These are phyloP conservation scores for Dimocarpus longan DNA, from an alignment of 345 rosid genomes.

Conservation along the genomic window DNA sequence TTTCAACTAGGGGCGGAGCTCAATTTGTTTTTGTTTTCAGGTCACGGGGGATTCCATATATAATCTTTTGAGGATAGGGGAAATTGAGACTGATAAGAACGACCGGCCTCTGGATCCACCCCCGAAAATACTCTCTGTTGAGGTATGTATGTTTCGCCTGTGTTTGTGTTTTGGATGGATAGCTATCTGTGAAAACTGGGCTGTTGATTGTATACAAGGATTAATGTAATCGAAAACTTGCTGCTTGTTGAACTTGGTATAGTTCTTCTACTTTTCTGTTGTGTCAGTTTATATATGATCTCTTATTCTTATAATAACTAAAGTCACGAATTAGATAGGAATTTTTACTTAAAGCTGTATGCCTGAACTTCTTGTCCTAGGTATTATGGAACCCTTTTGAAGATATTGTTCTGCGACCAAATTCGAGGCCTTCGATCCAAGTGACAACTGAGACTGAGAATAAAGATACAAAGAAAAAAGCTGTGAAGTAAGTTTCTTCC, in stretches of 20 bases:
- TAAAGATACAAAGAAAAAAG: slow-evolving; percentile 66
- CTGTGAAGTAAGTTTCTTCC: slow-evolving; percentile 63
- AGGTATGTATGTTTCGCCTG: slow-evolving; percentile 43
- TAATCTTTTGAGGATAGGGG: slow-evolving; percentile 75
- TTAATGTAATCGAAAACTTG: neutral
- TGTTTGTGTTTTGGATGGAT: neutral
- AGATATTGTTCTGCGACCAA: slow-evolving; percentile 77
- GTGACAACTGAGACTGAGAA: slow-evolving; percentile 44
- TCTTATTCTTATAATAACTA: neutral
- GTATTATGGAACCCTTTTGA: slow-evolving; percentile 96
- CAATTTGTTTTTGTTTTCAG: slow-evolving; percentile 38
- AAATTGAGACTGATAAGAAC: slow-evolving; percentile 71
- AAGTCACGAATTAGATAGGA: neutral
- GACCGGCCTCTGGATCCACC: slow-evolving; percentile 85
- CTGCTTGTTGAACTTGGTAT: neutral
- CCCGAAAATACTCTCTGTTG: slow-evolving; percentile 72
- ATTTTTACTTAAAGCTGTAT: neutral
- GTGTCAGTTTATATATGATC: neutral
- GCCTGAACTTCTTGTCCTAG: slow-evolving; percentile 37
- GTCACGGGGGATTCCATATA: slow-evolving; percentile 87
- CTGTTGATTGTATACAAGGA: neutral
- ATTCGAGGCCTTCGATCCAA: slow-evolving; percentile 36
- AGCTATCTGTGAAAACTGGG: neutral
- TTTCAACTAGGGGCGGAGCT: slow-evolving; percentile 21
- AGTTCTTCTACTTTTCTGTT: neutral